Percentiles rank a stretch among this genome's conserved stretches.
These are phyloP conservation scores for Chrysosporium queenslandicum DNA, from an alignment of 2,329 filamentous ascomycete genomes.

Conservation along the genomic window DNA sequence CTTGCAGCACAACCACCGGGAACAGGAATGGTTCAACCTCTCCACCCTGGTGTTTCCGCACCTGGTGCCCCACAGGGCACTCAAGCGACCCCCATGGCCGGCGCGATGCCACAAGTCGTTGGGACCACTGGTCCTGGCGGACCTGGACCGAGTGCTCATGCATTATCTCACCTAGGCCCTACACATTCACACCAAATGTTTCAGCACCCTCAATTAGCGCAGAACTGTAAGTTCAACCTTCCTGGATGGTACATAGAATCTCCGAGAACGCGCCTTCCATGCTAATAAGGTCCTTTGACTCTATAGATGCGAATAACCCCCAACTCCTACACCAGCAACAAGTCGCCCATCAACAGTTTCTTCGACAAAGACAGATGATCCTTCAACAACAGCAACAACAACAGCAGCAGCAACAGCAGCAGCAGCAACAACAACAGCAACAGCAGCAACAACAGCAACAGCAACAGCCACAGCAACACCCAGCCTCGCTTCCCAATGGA, in stretches of 20 bases:
- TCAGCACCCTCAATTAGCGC: constrained; percentile 39
- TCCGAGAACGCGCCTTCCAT: no score
- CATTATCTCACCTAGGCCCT: constrained; percentile 50
- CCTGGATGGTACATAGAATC: no score
- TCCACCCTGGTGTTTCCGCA: constrained; percentile 52
- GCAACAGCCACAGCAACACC: constrained; percentile 23
- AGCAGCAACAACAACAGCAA: constrained; percentile 38
- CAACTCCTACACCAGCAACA: constrained; percentile 39
- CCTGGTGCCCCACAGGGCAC: constrained; percentile 50
- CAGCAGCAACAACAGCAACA: constrained; percentile 25
- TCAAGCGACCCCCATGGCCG: constrained; percentile 55
- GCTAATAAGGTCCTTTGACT: not conserved
- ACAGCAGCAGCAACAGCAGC: constrained; percentile 19
- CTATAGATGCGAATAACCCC: constrained; percentile 34
- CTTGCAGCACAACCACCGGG: constrained; percentile 41
- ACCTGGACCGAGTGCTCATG: constrained; percentile 47
- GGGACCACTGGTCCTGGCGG: constrained; percentile 43
- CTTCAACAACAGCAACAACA: constrained; percentile 22
- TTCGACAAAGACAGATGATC: constrained; percentile 27
- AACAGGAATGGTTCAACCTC: constrained; percentile 44
- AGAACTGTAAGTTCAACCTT: constrained; percentile 38
- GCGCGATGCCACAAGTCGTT: constrained; percentile 51
- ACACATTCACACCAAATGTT: constrained; percentile 44
- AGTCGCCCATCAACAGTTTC: constrained; percentile 22
- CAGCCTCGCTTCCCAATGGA: constrained; percentile 35